These are phyloP conservation scores for Rhizophlyctis rosea DNA, from an alignment of 192 early-diverging fungal species.

Conservation along the genomic window DNA sequence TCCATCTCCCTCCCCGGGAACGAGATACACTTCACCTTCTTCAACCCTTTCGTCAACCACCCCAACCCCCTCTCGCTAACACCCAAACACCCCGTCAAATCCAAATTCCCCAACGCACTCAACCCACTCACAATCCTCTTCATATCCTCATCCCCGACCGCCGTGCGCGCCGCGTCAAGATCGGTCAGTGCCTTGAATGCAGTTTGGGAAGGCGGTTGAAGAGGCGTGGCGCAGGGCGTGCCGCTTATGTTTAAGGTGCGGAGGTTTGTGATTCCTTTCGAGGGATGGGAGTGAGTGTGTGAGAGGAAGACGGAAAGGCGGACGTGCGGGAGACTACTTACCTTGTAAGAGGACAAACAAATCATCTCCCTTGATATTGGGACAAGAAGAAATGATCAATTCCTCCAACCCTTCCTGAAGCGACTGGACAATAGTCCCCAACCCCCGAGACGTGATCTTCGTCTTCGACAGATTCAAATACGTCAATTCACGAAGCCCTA, in stretches of 20 bases:
- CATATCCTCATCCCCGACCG: slow-evolving; percentile 13
- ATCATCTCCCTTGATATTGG: slow-evolving; percentile 20
- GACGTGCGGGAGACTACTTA: not conserved
- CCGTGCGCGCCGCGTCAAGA: slow-evolving; percentile 23
- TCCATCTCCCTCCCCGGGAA: slow-evolving; percentile 54
- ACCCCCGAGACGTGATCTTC: slow-evolving; percentile 51
- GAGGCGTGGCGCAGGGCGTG: slow-evolving; percentile 23
- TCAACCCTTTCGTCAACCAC: slow-evolving; percentile 25
- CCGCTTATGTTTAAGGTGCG: slow-evolving; percentile 17
- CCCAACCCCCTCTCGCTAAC: slow-evolving; percentile 10
- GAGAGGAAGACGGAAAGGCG: not conserved
- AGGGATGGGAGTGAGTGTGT: not conserved
- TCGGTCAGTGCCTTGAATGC: not conserved
- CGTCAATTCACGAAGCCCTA: not conserved
- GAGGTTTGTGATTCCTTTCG: slow-evolving; percentile 14
- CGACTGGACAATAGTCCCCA: slow-evolving; percentile 9
- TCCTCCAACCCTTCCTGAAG: not conserved
- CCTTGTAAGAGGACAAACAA: slow-evolving; percentile 34
- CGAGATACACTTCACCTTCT: slow-evolving; percentile 27
- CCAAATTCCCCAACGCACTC: slow-evolving; percentile 1
- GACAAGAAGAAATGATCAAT: slow-evolving; percentile 22
- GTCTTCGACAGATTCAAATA: slow-evolving; percentile 40
- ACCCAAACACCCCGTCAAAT: slow-evolving; percentile 14
- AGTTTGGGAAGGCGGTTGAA: slow-evolving; percentile 4
- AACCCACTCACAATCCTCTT: not conserved